Percentiles rank a stretch among this genome's conserved stretches.
Evolutionary conservation across 176 grass and related monocot species (phyloP).

Genomic region (Hyparrhenia diplandra): DNA sequence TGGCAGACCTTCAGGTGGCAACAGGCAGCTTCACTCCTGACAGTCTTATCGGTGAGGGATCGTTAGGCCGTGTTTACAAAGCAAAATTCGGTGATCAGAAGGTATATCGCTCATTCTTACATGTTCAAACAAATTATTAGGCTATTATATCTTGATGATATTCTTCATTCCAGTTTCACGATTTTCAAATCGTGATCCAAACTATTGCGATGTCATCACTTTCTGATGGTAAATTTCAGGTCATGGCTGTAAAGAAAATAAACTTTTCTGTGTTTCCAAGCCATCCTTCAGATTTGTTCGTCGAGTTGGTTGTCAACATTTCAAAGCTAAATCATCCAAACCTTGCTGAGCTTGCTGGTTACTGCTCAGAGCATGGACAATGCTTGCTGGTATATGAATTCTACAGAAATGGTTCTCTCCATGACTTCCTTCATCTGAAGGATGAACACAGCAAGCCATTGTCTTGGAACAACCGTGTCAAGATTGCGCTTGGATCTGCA

Average conservation of each 20-base stretch:
- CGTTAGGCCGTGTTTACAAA: slow-evolving; percentile 66
- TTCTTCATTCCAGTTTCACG: not conserved
- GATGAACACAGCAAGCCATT: slow-evolving; percentile 58
- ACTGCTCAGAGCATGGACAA: slow-evolving; percentile 92
- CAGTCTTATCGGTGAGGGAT: slow-evolving; percentile 82
- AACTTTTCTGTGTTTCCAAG: slow-evolving; percentile 49
- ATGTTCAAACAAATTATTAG: not conserved
- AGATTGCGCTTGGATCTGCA: slow-evolving; percentile 90
- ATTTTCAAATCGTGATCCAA: too few relatives aligned
- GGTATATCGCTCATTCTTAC: slow-evolving; percentile 20
- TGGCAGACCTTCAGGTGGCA: slow-evolving; percentile 89
- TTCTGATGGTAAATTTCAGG: slow-evolving; percentile 31
- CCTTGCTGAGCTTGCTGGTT: slow-evolving; percentile 68
- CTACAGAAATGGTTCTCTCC: slow-evolving; percentile 66
- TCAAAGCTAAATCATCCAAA: slow-evolving; percentile 80
- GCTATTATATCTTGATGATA: not conserved
- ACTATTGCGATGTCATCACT: not conserved
- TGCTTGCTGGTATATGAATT: slow-evolving; percentile 71
- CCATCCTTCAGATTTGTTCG: slow-evolving; percentile 66
- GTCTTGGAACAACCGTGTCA: slow-evolving; percentile 82
- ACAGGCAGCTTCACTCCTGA: slow-evolving; percentile 83
- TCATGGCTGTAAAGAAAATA: slow-evolving; percentile 86
- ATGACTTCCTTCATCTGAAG: slow-evolving; percentile 60
- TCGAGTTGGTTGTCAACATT: slow-evolving; percentile 66
- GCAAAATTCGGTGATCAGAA: slow-evolving; percentile 75